These are phyloP conservation scores for Lactarius deliciosus DNA, from an alignment of 768 basidiomycete genomes.

Conservation along the genomic window DNA sequence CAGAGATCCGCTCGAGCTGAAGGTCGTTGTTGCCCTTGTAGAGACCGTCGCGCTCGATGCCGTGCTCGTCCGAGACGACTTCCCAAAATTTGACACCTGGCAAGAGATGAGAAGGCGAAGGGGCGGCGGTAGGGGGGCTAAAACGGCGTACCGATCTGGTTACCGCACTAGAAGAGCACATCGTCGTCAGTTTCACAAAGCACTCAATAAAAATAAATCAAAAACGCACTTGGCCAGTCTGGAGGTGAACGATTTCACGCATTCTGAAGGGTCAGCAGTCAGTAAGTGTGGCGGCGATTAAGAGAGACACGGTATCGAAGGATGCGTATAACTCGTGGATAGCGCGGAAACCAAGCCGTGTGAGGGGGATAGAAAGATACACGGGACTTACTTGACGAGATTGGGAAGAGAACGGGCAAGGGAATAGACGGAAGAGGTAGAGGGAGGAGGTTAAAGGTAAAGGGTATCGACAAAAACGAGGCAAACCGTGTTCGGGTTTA, in stretches of 20 bases:
- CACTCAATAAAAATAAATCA: constrained; percentile 9
- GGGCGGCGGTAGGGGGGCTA: constrained; percentile 3
- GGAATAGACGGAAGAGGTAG: constrained; percentile 24
- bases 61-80: constrained; percentile 97
- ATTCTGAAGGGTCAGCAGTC: constrained; percentile 52
- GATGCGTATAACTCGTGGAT: constrained; percentile 1
- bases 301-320: constrained; percentile 6
- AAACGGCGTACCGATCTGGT: constrained; percentile 87
- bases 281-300: constrained; percentile 16
- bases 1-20: constrained; percentile 95
- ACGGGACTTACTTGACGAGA: constrained; percentile 27
- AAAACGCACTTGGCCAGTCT: constrained; percentile 88
- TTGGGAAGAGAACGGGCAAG: constrained; percentile 22
- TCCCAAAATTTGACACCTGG: constrained; percentile 96
- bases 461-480: constrained; percentile 28
- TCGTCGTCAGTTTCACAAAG: constrained; percentile 32
- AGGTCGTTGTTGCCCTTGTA: constrained; percentile 94
- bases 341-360: neutral
- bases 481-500: constrained; percentile 25
- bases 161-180: constrained; percentile 74
- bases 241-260: constrained; percentile 99
- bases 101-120: constrained; percentile 22
- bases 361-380: neutral
- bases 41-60: constrained; percentile 88
- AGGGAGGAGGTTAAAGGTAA: constrained; percentile 25